These are phyloP conservation scores for Gossypium longicalyx DNA, from an alignment of 345 rosid species.

Conservation along the genomic window DNA sequence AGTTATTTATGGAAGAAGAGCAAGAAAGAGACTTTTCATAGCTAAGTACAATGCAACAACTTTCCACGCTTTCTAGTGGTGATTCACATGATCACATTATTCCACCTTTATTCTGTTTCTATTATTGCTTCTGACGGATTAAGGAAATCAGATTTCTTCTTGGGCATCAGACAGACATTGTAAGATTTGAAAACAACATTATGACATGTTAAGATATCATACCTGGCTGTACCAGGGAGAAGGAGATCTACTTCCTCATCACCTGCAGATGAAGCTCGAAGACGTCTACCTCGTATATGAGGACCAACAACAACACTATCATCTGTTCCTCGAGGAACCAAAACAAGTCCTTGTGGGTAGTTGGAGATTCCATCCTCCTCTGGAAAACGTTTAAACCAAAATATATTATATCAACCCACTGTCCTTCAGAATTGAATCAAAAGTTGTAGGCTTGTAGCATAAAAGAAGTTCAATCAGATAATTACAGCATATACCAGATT, in stretches of 20 bases:
- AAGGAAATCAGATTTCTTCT: background rate
- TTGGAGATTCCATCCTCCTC: slow-evolving; percentile 72
- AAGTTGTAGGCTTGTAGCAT: background rate
- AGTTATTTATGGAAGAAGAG: background rate
- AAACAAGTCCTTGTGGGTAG: slow-evolving; percentile 87
- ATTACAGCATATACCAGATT: background rate
- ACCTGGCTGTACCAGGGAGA: slow-evolving; percentile 99
- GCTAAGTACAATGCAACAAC: background rate
- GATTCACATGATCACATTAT: background rate
- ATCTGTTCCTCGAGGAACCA: slow-evolving; percentile 81
- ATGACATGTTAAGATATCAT: slow-evolving; percentile 19
- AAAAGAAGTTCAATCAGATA: background rate
- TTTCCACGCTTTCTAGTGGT: background rate
- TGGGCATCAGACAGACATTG: background rate
- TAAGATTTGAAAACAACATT: slow-evolving; percentile 1
- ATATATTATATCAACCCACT: background rate
- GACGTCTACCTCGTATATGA: slow-evolving; percentile 85
- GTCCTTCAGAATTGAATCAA: background rate
- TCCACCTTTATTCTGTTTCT: background rate
- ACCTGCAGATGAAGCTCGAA: slow-evolving; percentile 79
- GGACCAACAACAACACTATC: slow-evolving; percentile 74
- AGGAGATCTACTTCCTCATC: slow-evolving; percentile 97
- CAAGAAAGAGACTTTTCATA: background rate
- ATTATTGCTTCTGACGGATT: background rate
- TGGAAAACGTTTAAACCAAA: slow-evolving; percentile 25